Evolutionary conservation across 2,329 filamentous ascomycete species (phyloP), one percentile per base, ranked within the genome.

Genomic region (Gyromitra esculenta): DNA sequence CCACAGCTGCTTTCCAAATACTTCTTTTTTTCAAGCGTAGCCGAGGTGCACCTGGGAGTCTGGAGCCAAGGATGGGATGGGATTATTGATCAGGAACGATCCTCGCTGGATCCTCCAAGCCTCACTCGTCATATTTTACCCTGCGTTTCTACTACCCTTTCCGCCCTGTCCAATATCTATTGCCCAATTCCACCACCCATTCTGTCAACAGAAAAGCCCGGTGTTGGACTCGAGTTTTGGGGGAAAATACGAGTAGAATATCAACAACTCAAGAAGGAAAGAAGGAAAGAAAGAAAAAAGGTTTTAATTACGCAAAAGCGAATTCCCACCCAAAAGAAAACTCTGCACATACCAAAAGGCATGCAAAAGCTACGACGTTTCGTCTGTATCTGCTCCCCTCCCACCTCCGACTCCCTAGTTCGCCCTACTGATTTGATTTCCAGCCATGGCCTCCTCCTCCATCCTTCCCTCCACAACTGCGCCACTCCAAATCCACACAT

Each of bases 401-500:
- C 43, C 35, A 35, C 43, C 6, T 9, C 9, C 31, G 15, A 31
- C 9, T 64, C 21, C 25, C 50, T 35, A 59, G 1, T 50, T 37
- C 21, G 8, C 50, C 21, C 57, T 39, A 6, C 63, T 73, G n/a
- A 74, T 52, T 18, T 21, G 54, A 57, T 4, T 35, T 25, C n/a
- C 6, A 75, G 64, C 35, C 37, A 62, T 66, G 66, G 50, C 65
- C 60, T 62, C 71, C 60, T 62, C 71, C 63, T 11, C 64, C 4
- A 75, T 45, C 21, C 43, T 64, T 37, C 78, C 68, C 59, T 52
- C 78, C 79, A 79, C 89, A 8, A 86, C 86, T 45, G 87, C 87
- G 3, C 84, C 86, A 2, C 91, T 93, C 79, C 89, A 89, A 77
- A 84, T 97, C 81, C 91, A 97, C 82, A 92, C 92, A 81, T 88